Evolutionary conservation across 805 yeast genomes (phyloP), one percentile per base, ranked within the genome.

Genomic region (Zygoascus bituminiphila): DNA sequence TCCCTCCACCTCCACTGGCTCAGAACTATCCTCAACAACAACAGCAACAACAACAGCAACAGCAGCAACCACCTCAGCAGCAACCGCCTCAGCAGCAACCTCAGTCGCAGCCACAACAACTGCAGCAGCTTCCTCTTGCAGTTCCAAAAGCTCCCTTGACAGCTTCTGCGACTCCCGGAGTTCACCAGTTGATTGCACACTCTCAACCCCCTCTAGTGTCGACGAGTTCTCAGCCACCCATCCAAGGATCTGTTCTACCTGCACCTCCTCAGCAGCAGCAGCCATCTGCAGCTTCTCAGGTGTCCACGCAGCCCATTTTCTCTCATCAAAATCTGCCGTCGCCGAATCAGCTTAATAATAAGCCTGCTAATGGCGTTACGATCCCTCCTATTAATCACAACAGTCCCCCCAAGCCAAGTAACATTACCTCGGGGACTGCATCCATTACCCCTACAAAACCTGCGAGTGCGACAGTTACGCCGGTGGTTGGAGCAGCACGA

Each of bases 21-120:
- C 55, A 41, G 21, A 46, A 42, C 25, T 56, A 49, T 24, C 54
- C 42, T 24, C 57, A 49, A 9, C 62, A 53, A 35, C 60, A 45
- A 26, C 55, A 48, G 38, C 58, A 51, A 21, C 60, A 52, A 26
- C 51, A 48, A 38, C 51, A 23, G 9, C 46, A 24, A 17, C 51
- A 33, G n/a, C 51, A 36, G 14, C 46, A 33, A 29, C 46, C 20
- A 19, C 42, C 25, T 19, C 46, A 22, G 33, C 54, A 46, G n/a
- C 52, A 35, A 12, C 51, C 23, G 4, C 26, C 22, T 3, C 38
- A 22, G 33, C 47, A 26, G 17, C 47, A 47, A 15, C 48, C n/a
- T 37, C 48, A 33, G 22, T 31, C 8, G 22, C 51, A 35, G 43
- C 44, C 9, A 21, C 51, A 26, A 17, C 33, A 38, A 12, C 42